A percentile compares a stretch with the other conserved stretches of the same genome.
Conservation (phyloP, 1,139 yeast genomes). For the Zhuliangozyma blackwelliae region DNA sequence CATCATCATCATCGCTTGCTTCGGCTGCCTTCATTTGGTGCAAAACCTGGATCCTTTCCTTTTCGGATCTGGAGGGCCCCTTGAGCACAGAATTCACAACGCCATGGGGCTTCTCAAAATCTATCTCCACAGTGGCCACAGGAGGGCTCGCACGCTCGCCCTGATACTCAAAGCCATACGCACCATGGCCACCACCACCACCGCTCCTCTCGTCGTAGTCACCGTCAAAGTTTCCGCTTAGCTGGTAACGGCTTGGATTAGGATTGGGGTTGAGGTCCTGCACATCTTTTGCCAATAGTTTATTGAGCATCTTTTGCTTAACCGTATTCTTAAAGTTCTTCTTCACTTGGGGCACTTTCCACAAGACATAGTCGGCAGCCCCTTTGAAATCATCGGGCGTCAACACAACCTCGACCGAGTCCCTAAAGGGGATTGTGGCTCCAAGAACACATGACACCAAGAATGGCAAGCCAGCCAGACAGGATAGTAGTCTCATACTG, state of each 20-base stretch:
- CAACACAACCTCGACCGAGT: constrained; percentile 20
- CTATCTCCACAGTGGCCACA: no score
- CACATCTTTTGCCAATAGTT: constrained; percentile 10
- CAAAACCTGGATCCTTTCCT: constrained; percentile 1
- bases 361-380: constrained; percentile 18
- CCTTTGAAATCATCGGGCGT: constrained; percentile 22
- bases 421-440: constrained; percentile 10
- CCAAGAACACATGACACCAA: background rate
- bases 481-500: no score
- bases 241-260: no score
- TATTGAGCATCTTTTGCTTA: constrained; percentile 23
- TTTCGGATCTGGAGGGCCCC: constrained; percentile 9
- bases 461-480: no score
- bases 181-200: no score
- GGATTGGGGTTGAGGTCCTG: no score
- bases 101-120: constrained; percentile 5
- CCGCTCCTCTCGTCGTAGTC: no score
- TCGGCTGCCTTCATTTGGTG: background rate
- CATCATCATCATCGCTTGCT: background rate
- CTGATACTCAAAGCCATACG: no score
- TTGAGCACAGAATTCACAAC: constrained; percentile 7
- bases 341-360: constrained; percentile 19
- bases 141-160: no score
- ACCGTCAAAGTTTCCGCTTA: no score
- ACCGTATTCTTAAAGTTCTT: constrained; percentile 29